Evolutionary conservation across 2,329 filamentous ascomycete species (phyloP).

Genomic region (Peltaster fructicola): DNA sequence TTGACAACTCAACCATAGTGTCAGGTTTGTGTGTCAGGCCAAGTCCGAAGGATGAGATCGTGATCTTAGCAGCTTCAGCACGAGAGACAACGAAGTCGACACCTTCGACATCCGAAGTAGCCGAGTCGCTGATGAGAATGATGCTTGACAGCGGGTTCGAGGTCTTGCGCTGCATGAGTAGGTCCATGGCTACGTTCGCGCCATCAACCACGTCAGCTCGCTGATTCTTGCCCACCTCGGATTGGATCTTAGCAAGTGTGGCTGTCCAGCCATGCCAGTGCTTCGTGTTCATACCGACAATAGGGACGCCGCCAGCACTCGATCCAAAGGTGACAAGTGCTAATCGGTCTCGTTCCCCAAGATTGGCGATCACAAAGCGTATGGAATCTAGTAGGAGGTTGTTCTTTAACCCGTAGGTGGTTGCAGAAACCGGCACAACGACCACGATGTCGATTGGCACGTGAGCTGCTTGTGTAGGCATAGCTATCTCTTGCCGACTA

Average conservation of each 20-base stretch:
- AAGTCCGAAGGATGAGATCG: constrained; percentile 90
- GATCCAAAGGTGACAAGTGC: constrained; percentile 94
- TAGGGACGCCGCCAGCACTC: constrained; percentile 75
- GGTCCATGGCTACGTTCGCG: constrained; percentile 93
- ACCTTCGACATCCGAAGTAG: constrained; percentile 81
- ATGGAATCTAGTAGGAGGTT: constrained; percentile 81
- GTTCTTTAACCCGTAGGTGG: constrained; percentile 99
- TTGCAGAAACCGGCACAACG: constrained; percentile 90
- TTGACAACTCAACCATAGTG: constrained; percentile 95
- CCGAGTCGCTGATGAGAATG: constrained; percentile 91
- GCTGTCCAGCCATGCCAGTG: constrained; percentile 83
- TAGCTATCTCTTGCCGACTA: constrained; percentile 27
- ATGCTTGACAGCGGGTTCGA: constrained; percentile 92
- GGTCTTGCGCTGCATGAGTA: constrained; percentile 93
- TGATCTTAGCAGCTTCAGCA: constrained; percentile 94
- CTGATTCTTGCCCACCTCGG: constrained; percentile 90
- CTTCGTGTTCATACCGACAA: constrained; percentile 97
- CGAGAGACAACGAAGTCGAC: constrained; percentile 95
- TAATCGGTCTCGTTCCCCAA: constrained; percentile 91
- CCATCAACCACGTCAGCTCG: constrained; percentile 94
- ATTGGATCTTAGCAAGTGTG: constrained; percentile 70
- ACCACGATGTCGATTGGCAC: constrained; percentile 91
- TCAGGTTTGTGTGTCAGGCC: constrained; percentile 96
- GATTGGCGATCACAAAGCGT: constrained; percentile 73
- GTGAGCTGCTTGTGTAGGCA: constrained; percentile 43